phyloP scores from a whole-genome alignment of 177 flowering plant species.

The Telopea speciosissima region DNA sequence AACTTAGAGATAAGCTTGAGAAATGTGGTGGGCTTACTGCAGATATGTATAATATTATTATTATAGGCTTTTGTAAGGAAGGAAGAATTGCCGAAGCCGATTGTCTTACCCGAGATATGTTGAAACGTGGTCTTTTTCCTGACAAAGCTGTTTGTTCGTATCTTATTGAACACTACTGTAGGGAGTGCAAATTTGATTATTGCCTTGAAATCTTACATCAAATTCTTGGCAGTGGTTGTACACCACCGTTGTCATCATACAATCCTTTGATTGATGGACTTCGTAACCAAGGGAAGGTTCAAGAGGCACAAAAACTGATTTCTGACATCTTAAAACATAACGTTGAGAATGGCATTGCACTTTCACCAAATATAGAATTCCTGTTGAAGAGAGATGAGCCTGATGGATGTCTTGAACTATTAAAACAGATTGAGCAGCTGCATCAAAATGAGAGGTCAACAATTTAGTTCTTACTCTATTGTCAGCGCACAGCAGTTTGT shows the following conservation, averaged over 20 bases:
- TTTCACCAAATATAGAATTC: constrained; percentile 18
- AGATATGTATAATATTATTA: constrained; percentile 9
- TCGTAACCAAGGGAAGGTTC: constrained; percentile 16
- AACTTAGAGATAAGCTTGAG: constrained; percentile 11
- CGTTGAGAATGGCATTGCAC: constrained; percentile 11
- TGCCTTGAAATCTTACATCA: constrained; percentile 9
- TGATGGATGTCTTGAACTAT: constrained; percentile 5
- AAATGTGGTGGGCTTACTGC: neutral
- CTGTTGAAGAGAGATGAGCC: constrained; percentile 6
- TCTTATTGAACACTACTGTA: constrained; percentile 9
- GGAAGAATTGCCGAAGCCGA: constrained; percentile 13
- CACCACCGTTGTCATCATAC: constrained; percentile 7
- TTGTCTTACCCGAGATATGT: constrained; percentile 9
- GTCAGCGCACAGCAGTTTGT: neutral
- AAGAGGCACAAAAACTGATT: constrained; percentile 16
- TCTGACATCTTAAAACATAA: constrained; percentile 17
- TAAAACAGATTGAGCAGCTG: constrained; percentile 14
- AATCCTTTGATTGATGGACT: constrained; percentile 6
- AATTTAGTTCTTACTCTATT: constrained; percentile 10
- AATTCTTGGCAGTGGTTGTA: constrained; percentile 1
- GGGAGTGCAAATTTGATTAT: neutral
- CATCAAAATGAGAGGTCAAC: constrained; percentile 16
- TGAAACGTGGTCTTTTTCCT: constrained; percentile 8
- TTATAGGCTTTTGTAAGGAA: constrained; percentile 10
- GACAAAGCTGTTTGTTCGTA: constrained; percentile 2